Percentiles rank a stretch among this genome's conserved stretches.
Evolutionary conservation across 306 rosid genomes (phyloP).

Genomic region (Dalbergia cochinchinensis): DNA sequence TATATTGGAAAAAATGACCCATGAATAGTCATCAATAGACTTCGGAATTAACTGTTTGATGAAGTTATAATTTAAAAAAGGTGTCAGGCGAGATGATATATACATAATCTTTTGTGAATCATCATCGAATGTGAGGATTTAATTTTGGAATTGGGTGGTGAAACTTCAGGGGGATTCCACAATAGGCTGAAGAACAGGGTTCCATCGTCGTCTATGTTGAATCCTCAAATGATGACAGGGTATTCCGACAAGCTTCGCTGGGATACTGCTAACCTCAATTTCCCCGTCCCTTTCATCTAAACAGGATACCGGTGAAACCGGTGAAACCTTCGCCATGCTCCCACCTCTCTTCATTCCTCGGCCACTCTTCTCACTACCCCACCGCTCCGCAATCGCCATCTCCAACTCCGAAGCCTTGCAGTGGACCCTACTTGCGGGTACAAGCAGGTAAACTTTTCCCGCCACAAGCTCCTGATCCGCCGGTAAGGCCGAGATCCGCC

Average conservation of each 20-base stretch:
- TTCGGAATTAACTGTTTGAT: too few relatives aligned
- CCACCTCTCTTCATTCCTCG: conserved; percentile 8
- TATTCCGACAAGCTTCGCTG: background rate
- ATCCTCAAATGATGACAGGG: conserved; percentile 12
- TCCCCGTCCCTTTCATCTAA: conserved; percentile 11
- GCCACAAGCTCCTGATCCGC: conserved; percentile 59
- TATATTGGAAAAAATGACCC: too few relatives aligned
- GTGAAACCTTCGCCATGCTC: conserved; percentile 51
- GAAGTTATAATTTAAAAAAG: background rate
- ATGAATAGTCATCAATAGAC: too few relatives aligned
- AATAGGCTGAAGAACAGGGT: conserved; percentile 61
- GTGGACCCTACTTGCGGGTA: conserved; percentile 50
- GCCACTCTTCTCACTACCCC: conserved; percentile 25
- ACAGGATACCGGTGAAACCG: conserved; percentile 47
- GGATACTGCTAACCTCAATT: background rate
- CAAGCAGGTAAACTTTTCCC: conserved; percentile 53
- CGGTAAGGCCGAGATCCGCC: conserved; percentile 52
- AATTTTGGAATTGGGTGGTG: background rate
- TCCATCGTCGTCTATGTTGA: conserved; percentile 51
- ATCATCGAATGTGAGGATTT: too few relatives aligned
- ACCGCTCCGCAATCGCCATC: conserved; percentile 39
- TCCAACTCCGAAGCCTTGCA: conserved; percentile 52
- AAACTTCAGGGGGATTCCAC: conserved; percentile 28
- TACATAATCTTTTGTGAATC: too few relatives aligned
- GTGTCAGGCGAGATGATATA: too few relatives aligned